Base-by-base conservation (phyloP, 176 grass and related monocot genomes). In the Panicum miliaceum region DNA sequence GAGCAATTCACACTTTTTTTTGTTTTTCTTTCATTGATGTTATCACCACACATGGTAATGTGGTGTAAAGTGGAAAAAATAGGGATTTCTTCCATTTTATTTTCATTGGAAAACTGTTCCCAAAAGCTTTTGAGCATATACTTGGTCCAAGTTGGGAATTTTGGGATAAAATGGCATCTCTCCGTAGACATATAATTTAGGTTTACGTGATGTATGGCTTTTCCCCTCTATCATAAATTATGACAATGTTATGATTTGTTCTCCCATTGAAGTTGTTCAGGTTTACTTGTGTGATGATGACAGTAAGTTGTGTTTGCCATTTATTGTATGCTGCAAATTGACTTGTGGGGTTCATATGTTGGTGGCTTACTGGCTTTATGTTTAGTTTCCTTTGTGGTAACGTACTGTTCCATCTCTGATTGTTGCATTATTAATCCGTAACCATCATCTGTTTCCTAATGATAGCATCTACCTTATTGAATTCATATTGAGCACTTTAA, bases 401-500 rank as follows among this genome's bases (percentile, higher is more conserved):
- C 19, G 1, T 46, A 75, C 35, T 45, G 25, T 51, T 65, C 23
- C 12, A 9, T 65, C 19, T 48, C 32, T 25, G 13, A 5, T 20
- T 73, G 4, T 81, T 35, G 48, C 7, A 4, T 72, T 58, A 75
- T 59, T 51, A 38, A 22, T 80, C 20, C 29, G 50, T 73, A n/a
- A 6, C 56, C 25, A 75, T 73, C 22, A 10, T 84, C 57, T 66
- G 15, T 32, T 76, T 82, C 15, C 19, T 84, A 58, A 58, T 72
- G 12, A 25, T 64, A 78, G 29, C 19, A 46, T 82, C 59, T 71
- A 64, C 23, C 25, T 6, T 52, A 22, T 48, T 68, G 40, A 10
- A 76, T 75, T 20, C 41, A 68, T 82, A 11, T 71, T 56, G 35
- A 26, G 3, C 36, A 27, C 66, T 78, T 78, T 84, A 56, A 66